Base-by-base conservation (phyloP, 768 basidiomycete genomes). In the Leccinellum albellum region DNA sequence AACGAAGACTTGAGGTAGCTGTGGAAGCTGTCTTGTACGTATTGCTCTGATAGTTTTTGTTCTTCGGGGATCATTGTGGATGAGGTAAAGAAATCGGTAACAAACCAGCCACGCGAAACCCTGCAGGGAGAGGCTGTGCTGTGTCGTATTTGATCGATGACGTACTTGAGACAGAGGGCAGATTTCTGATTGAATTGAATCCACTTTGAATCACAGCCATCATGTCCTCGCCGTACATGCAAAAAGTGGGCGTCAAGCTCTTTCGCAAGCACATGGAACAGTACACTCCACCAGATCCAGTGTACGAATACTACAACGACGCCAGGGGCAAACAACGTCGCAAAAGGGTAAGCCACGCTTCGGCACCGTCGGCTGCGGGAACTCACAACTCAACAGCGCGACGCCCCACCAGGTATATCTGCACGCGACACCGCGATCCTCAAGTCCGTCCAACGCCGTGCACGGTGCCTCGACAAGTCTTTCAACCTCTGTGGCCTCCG, bases 401-500 rank as follows among this genome's bases (percentile, higher is more conserved):
- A 78, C 17, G 71, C 82, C 0, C 94, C 94, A 0, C 82, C 84
- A 9, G 93, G 93, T 0, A 79, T 97, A 3, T 89, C 89, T 0
- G 69, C 78, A 15, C 82, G 88, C 23, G 95, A 97, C 62, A 81
- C 81, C 35, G 82, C 82, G 50, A 86, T 94, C 50, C 78, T 97
- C 42, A 81, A 80, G 61, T 82, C 85, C 20, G 84, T 97, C 31
- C 84, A 89, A 65, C 78, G 80, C 32, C 79, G 92, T 6, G 93
- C 92, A 1, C 90, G 89, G 64, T 83, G 87, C 68, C 86, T 97
- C 54, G 94, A 97, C 75, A 94, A 91, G 71, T 86, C 90, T 2
- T 91, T 97, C 77, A 77, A 68, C 44, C 29, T 96, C 2, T 88
- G 86, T 58, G 92, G 94, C 10, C 67, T 95, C 53, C 83, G 84